Evolutionary conservation across 2,329 filamentous ascomycete species (phyloP).

Genomic region (Aureobasidium sp.): DNA sequence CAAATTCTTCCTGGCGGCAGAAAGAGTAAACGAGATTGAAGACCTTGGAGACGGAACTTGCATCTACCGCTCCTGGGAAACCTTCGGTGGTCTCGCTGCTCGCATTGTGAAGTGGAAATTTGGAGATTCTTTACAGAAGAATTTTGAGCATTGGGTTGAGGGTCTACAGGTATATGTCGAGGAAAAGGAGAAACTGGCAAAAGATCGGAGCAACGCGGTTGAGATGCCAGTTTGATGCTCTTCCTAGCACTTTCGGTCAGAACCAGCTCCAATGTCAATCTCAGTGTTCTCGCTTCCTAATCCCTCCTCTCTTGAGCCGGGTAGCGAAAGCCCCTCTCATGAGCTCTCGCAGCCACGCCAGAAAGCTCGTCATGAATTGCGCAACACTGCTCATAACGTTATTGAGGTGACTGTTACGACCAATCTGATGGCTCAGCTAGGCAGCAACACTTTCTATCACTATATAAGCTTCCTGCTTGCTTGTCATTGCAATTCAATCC

Average conservation of each 20-base stretch:
- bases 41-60: slow-evolving; percentile 32
- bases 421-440: no score
- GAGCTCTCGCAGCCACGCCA: no score
- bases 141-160: slow-evolving; percentile 36
- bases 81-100: slow-evolving; percentile 36
- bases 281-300: neutral
- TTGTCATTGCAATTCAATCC: no score
- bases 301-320: neutral
- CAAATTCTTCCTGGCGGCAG: slow-evolving; percentile 33
- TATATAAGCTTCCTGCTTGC: no score
- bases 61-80: slow-evolving; percentile 39
- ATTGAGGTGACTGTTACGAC: no score
- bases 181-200: slow-evolving; percentile 18
- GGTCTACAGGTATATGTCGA: slow-evolving; percentile 39
- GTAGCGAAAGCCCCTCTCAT: no score
- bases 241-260: neutral
- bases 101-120: slow-evolving; percentile 39
- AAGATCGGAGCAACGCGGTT: neutral
- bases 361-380: no score
- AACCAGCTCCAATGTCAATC: no score
- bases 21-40: slow-evolving; percentile 43
- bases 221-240: slow-evolving; percentile 1
- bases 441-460: no score
- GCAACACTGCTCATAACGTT: no score
- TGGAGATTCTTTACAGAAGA: slow-evolving; percentile 29